Evolutionary conservation across 495 filamentous ascomycete species (phyloP).

Genomic region (Tuber umbilicatum): DNA sequence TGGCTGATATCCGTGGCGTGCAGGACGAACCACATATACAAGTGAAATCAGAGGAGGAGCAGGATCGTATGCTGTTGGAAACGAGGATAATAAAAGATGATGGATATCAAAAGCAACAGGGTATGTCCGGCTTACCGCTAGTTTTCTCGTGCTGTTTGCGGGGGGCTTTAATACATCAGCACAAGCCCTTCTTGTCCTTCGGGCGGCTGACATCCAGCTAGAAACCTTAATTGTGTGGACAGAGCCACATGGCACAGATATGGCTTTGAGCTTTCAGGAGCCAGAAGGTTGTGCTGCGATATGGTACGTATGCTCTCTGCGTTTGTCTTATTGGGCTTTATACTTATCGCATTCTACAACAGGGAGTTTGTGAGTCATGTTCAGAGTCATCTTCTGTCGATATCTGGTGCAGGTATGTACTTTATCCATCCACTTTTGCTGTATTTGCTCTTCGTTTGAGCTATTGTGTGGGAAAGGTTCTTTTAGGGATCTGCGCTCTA

Average conservation of each 20-base stretch:
- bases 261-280: slow-evolving; percentile 98
- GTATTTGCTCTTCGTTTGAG: slow-evolving; percentile 21
- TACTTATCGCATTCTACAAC: slow-evolving; percentile 25
- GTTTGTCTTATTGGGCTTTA: slow-evolving; percentile 3
- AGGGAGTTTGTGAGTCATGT: slow-evolving; percentile 89
- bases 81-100: slow-evolving; percentile 89
- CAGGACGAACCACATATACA: slow-evolving; percentile 79
- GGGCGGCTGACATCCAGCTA: slow-evolving; percentile 39
- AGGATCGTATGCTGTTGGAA: slow-evolving; percentile 73
- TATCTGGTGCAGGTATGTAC: slow-evolving; percentile 38
- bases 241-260: slow-evolving; percentile 75
- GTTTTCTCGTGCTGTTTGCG: background rate
- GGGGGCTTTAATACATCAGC: slow-evolving; percentile 6
- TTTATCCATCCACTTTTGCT: slow-evolving; percentile 12
- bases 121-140: slow-evolving; percentile 48
- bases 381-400: slow-evolving; percentile 58
- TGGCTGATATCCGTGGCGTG: slow-evolving; percentile 39
- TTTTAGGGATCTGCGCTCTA: background rate
- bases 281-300: slow-evolving; percentile 88
- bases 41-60: slow-evolving; percentile 89
- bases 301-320: slow-evolving; percentile 55
- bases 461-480: background rate
- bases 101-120: slow-evolving; percentile 98
- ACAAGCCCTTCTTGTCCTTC: background rate
- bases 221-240: slow-evolving; percentile 99